Evolutionary conservation across 352 stramenopile genomes (phyloP), one percentile per base, ranked within the genome.

Genomic region (Phytophthora parvispora): DNA sequence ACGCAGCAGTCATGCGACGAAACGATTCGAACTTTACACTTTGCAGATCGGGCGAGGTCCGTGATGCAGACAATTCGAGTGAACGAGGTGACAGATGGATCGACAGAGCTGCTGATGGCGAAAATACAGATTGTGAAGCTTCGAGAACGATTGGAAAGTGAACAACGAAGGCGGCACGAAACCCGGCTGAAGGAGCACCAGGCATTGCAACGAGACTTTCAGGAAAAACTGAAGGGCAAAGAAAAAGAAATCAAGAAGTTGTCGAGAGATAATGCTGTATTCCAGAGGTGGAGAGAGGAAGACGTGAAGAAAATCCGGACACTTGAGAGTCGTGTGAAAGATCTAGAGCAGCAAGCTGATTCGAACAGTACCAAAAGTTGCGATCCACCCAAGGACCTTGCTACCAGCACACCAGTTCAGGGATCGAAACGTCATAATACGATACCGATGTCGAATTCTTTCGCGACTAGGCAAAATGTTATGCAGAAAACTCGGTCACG

Each of bases 51-150:
- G 32, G 84, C 88, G 16, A 72, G 80, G 4, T 90, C 82, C 1
- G 85, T 96, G 27, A 87, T 96, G 82, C 86, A 96, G 54, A 80
- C 73, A 8, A 79, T 91, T 32, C 83, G 83, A 15, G 78, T 94
- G 28, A 96, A 92, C 55, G 81, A 94, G 31, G 69, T 77, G 4
- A 50, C 80, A n/a, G 81, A 72, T 27, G 74, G 77, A 1, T 78
- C 67, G 9, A 83, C 83, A 1, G 87, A 95, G 62, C 29, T 95
- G 18, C 25, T 87, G 31, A 60, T 79, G 42, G 86, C 79, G 2
- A 91, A 90, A 38, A 74, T 84, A 12, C 81, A 92, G 61, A 88
- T 93, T 50, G 66, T 73, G 1, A 83, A 82, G 29, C 49, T 95
- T 18, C 71, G 75, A 9, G 74, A 90, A 40, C 72, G 74, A 4